Evolutionary conservation across 2,329 filamentous ascomycete genomes (phyloP), one percentile per base, ranked within the genome.

Genomic region (Ophiosphaerella korrae): DNA sequence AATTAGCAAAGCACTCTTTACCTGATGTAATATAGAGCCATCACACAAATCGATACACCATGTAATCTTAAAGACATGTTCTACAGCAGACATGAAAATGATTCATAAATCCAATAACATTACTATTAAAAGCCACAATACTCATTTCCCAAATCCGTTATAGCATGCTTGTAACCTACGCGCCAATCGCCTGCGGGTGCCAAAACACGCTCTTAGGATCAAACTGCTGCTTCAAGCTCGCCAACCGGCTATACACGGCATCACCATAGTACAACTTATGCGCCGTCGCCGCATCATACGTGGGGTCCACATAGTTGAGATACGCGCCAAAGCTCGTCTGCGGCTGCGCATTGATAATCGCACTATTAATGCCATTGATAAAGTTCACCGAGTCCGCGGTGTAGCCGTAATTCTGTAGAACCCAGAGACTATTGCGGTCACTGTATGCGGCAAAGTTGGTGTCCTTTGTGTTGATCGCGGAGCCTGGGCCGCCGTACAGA

Each of bases 231-330:
- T 78, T 78, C 26, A 78, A 64, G 44, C 58, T 55, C 41, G 66
- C 60, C 44, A 78, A 51, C 50, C 62, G 65, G 7, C 52, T 33
- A 39, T 72, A 76, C 16, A 73, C 53, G 12, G 62, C 69, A 11
- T 71, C 63, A 5, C 78, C 72, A 55, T 78, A 83, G 66, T 83
- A 83, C 55, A 80, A 63, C 51, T 77, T 63, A 55, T 80, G 77
- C 2, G 81, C 81, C n/a, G 73, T 73, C 2, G 71, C 71, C n/a
- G 75, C 71, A 60, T 74, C 72, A 50, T 82, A 71, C 37, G 69
- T 74, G 0, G 80, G 75, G 58, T 84, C 81, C 3, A 80, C 76
- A 45, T 83, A 84, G 71, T 83, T 83, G 57, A 79, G 70, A 55
- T 83, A 84, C 50, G 78, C 78, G 14, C 78, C 79, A 66, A 79